phyloP scores from a whole-genome alignment of 768 basidiomycete species.

The Hortiboletus flavorubellus region DNA sequence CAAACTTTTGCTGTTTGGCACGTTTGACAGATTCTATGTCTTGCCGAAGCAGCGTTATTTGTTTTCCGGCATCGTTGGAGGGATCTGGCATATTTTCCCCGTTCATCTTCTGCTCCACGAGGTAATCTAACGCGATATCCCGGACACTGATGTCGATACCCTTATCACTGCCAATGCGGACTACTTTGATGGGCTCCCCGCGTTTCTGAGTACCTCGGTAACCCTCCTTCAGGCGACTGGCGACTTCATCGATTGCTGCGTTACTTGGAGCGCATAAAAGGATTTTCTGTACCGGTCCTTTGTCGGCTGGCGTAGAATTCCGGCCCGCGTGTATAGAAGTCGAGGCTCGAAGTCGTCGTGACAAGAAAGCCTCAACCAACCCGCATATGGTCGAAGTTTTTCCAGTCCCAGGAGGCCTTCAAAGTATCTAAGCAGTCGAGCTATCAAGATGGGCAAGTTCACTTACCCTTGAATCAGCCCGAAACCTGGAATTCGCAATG shows the following conservation, averaged over 20 bases:
- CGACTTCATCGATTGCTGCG: slow-evolving; percentile 97
- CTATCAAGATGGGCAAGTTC: not conserved
- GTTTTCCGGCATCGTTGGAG: slow-evolving; percentile 51
- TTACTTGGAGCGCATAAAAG: slow-evolving; percentile 97
- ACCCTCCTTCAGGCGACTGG: slow-evolving; percentile 80
- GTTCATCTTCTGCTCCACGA: slow-evolving; percentile 76
- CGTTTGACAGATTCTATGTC: slow-evolving; percentile 71
- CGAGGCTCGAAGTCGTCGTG: slow-evolving; percentile 49
- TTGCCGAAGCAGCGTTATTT: slow-evolving; percentile 55
- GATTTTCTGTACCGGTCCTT: slow-evolving; percentile 58
- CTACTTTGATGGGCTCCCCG: slow-evolving; percentile 67
- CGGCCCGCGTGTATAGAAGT: slow-evolving; percentile 51
- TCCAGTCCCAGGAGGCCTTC: slow-evolving; percentile 94
- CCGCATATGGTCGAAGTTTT: slow-evolving; percentile 98
- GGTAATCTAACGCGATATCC: slow-evolving; percentile 81
- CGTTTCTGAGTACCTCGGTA: slow-evolving; percentile 54
- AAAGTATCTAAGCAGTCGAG: not conserved
- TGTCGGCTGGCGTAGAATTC: slow-evolving; percentile 38
- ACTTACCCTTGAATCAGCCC: slow-evolving; percentile 90
- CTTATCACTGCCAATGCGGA: slow-evolving; percentile 81
- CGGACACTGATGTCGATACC: slow-evolving; percentile 75
- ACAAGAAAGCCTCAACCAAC: slow-evolving; percentile 80
- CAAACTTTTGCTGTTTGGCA: slow-evolving; percentile 53
- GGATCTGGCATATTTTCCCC: slow-evolving; percentile 35
- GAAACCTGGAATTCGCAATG: slow-evolving; percentile 73